These are phyloP conservation scores for Zymoseptoria tritici DNA, from an alignment of 2,329 filamentous ascomycete genomes.

Conservation along the genomic window DNA sequence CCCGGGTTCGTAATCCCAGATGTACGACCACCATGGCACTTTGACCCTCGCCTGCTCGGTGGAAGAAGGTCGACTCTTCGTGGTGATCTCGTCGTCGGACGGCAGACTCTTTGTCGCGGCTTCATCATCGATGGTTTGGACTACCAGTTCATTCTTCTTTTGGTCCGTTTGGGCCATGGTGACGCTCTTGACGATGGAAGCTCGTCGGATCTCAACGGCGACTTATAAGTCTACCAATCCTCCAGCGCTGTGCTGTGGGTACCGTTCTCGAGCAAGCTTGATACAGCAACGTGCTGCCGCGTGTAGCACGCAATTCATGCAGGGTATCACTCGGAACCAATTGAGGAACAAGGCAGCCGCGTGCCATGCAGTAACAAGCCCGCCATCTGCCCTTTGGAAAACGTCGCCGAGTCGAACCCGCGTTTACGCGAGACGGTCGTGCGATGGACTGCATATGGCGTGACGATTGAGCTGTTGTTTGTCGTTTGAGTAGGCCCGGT, in stretches of 20 bases:
- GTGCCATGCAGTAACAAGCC: not conserved
- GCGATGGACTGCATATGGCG: not conserved
- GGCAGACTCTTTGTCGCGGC: not conserved
- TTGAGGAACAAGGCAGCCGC: not conserved
- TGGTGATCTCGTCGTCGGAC: not conserved
- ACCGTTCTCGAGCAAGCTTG: not conserved
- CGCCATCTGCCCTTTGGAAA: no score
- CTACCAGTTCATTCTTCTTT: not conserved
- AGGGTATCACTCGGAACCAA: not conserved
- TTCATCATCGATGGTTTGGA: not conserved
- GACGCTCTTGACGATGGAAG: not conserved
- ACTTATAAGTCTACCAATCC: not conserved
- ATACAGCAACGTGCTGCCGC: not conserved
- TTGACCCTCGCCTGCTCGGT: slow-evolving; percentile 1
- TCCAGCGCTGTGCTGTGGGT: not conserved
- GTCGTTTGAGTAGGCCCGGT: not conserved
- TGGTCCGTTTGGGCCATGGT: not conserved
- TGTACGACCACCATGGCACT: slow-evolving; percentile 28
- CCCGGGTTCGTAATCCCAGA: slow-evolving; percentile 47
- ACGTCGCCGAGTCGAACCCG: not conserved
- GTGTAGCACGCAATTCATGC: not conserved
- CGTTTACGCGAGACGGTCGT: not conserved
- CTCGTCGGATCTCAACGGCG: not conserved
- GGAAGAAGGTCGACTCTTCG: not conserved
- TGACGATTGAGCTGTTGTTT: not conserved